Base-by-base conservation (phyloP, 768 basidiomycete genomes). In the Lactifluus rugatus region DNA sequence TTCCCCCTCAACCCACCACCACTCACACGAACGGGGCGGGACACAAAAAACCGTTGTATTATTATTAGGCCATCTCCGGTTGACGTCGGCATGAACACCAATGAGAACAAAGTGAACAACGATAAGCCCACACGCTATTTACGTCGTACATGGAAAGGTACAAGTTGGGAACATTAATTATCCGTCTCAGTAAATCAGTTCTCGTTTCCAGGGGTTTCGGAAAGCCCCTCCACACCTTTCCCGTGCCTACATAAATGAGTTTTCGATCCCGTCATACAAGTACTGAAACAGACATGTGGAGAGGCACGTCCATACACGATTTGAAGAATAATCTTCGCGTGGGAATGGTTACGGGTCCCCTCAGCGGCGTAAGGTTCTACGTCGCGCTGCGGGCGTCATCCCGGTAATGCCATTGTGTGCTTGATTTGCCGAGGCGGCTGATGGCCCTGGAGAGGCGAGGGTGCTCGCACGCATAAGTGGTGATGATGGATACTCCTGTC, bases 371-470 rank as follows among this genome's bases (percentile, higher is more conserved):
- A 57, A 47, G 5, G 41, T 57, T 39, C 50, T 51, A 25, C 54
- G 36, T 19, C 63, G 56, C 42, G 54, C 47, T 3, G 48, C 54
- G 23, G 63, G 63, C 23, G 62, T 62, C 56, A 63, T 57, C 13
- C 60, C 62, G n/a, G 62, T 60, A 41, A 53, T 13, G 2, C 44
- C 54, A n/a, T 54, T 28, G n/a, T 28, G 58, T 28, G 14, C 36
- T 9, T 51, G 54, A 23, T 34, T 37, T 5, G 14, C 36, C 37
- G 54, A 46, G 8, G 49, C n/a, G 17, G 26, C 44, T 54, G 59
- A 55, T 2, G 54, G 49, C 37, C 54, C 59, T 19, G 59, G 19
- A 17, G 52, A 11, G 13, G 52, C 25, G 5, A 59, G 34, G 26
- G 54, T 44, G 32, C n/a, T 11, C 16, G 48, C 36, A 19, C 54